A percentile compares a stretch with the other conserved stretches of the same genome.
Conservation (phyloP, 1,139 yeast genomes). For the Suhomyces choctaworum region DNA sequence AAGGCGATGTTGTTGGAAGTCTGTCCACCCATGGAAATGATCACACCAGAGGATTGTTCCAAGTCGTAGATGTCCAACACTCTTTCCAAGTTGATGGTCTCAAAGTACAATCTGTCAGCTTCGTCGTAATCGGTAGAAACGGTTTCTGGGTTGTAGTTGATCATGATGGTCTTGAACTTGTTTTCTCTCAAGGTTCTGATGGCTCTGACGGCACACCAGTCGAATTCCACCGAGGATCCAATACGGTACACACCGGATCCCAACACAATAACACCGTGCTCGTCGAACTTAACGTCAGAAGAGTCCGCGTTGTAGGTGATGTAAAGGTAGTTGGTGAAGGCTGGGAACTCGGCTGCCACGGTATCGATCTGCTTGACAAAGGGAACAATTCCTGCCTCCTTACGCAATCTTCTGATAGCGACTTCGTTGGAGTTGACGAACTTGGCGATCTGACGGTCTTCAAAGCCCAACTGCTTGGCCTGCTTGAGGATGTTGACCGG, state of each 20-base stretch:
- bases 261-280: constrained; percentile 84
- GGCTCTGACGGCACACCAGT: constrained; percentile 96
- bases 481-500: constrained; percentile 66
- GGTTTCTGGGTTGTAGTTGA: constrained; percentile 97
- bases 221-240: constrained; percentile 93
- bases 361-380: constrained; percentile 97
- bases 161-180: constrained; percentile 91
- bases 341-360: constrained; percentile 99
- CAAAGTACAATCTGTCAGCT: constrained; percentile 95
- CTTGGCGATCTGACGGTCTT: constrained; percentile 94
- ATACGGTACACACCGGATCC: constrained; percentile 95
- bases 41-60: constrained; percentile 89
- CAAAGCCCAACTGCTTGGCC: constrained; percentile 96
- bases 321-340: constrained; percentile 91
- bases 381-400: constrained; percentile 85
- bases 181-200: constrained; percentile 90
- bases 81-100: constrained; percentile 92
- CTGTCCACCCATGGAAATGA: constrained; percentile 99
- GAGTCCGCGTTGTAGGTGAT: constrained; percentile 93
- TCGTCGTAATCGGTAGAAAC: constrained; percentile 98
- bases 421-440: constrained; percentile 89
- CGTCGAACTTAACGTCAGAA: constrained; percentile 81
- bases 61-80: constrained; percentile 93
- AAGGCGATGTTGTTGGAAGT: constrained; percentile 96
- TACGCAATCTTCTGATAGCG: constrained; percentile 87